Evolutionary conservation across 1,139 yeast species (phyloP).

Genomic region (Zygosaccharomyces sapae): DNA sequence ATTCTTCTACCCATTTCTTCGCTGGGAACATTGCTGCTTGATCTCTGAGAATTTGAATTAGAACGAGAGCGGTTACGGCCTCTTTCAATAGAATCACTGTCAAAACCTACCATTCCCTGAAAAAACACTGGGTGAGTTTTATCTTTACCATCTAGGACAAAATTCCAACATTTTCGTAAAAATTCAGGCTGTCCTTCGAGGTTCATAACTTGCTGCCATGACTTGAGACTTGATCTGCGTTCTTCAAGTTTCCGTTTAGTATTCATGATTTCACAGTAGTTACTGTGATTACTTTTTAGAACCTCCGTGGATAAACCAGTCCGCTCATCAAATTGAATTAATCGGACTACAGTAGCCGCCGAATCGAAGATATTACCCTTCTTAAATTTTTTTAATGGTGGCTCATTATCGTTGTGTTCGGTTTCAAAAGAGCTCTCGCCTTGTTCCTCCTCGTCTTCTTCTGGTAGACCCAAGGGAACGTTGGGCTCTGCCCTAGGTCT

Average conservation of each 20-base stretch:
- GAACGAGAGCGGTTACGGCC: constrained; percentile 23
- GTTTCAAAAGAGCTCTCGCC: constrained; percentile 7
- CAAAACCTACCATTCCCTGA: not conserved
- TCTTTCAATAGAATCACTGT: constrained; percentile 19
- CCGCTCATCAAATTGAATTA: constrained; percentile 23
- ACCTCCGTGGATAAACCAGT: constrained; percentile 29
- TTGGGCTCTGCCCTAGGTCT: not conserved
- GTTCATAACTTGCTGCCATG: constrained; percentile 14
- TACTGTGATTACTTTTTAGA: constrained; percentile 23
- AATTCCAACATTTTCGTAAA: constrained; percentile 17
- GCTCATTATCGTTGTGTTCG: constrained; percentile 8
- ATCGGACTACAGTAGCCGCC: not conserved
- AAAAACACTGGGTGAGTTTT: no score
- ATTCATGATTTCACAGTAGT: constrained; percentile 25
- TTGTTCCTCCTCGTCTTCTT: constrained; percentile 11
- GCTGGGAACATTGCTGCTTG: constrained; percentile 25
- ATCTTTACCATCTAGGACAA: not conserved
- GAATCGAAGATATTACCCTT: not conserved
- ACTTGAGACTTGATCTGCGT: not conserved
- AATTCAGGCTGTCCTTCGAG: constrained; percentile 12
- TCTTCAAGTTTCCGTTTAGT: constrained; percentile 6
- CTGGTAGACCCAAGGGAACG: constrained; percentile 11
- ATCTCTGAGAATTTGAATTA: constrained; percentile 25
- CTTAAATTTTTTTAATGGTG: constrained; percentile 13
- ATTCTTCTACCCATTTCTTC: constrained; percentile 31